Conservation (phyloP, 306 rosid species). For the Quercus engelmannii region DNA sequence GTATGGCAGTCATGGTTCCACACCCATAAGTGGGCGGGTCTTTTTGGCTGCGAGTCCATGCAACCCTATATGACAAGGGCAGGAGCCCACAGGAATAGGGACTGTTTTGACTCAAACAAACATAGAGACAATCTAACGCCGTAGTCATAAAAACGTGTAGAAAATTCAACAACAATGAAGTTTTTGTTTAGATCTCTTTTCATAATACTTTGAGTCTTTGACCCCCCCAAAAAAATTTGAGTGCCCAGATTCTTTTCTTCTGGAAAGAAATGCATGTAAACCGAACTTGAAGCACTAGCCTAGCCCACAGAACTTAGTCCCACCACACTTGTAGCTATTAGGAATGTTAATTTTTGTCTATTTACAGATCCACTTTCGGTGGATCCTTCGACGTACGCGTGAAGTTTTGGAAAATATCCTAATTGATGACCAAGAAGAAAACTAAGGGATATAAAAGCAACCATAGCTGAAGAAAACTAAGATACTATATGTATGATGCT, state of each 20-base stretch:
- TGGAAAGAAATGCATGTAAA: background rate
- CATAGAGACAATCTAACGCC: background rate
- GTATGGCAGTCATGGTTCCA: conserved; percentile 20
- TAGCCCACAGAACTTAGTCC: conserved; percentile 5
- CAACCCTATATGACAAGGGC: conserved; percentile 1
- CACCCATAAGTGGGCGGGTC: conserved; percentile 29
- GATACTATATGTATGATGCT: background rate
- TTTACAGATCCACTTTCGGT: conserved; percentile 37
- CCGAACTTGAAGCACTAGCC: background rate
- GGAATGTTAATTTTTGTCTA: background rate
- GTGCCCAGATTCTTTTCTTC: conserved; percentile 17
- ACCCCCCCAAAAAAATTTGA: background rate
- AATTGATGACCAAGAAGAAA: conserved; percentile 12
- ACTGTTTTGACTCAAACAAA: background rate
- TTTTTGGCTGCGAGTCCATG: background rate
- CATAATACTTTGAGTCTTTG: conserved; percentile 12
- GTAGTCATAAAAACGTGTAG: conserved; percentile 37
- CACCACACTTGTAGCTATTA: conserved; percentile 12
- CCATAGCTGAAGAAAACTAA: background rate
- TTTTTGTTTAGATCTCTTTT: background rate
- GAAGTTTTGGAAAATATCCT: conserved; percentile 30
- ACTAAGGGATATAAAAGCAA: background rate
- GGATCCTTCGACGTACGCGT: conserved; percentile 22
- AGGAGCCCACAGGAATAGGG: conserved; percentile 29
- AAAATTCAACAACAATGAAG: background rate